Conservation (phyloP, 2,329 filamentous ascomycete genomes). For the Magnaporthiopsis incrustans region DNA sequence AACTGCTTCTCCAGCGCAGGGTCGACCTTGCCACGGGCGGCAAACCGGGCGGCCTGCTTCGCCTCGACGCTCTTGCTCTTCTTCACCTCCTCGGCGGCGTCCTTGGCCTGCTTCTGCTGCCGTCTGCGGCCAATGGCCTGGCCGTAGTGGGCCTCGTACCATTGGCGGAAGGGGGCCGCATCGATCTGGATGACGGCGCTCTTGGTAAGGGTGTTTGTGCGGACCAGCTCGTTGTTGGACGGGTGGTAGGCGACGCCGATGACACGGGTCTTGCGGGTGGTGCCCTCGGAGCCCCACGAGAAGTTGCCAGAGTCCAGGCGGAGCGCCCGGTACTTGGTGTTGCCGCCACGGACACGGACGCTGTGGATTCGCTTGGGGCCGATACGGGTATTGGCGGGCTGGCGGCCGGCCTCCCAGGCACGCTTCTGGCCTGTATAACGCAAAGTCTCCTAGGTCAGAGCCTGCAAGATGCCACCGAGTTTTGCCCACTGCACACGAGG, state of each 20-base stretch:
- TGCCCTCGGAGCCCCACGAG: slow-evolving; percentile 96
- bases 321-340: slow-evolving; percentile 99
- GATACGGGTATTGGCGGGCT: slow-evolving; percentile 99
- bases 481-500: neutral
- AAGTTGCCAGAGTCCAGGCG: slow-evolving; percentile 99
- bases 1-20: slow-evolving; percentile 92
- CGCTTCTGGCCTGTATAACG: slow-evolving; percentile 74
- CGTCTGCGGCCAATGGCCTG: slow-evolving; percentile 79
- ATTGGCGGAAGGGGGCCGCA: slow-evolving; percentile 97
- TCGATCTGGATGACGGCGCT: slow-evolving; percentile 98
- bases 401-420: slow-evolving; percentile 99
- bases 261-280: slow-evolving; percentile 98
- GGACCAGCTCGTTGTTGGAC: slow-evolving; percentile 99
- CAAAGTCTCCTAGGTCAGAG: slow-evolving; percentile 55
- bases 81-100: slow-evolving; percentile 62
- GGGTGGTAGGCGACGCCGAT: slow-evolving; percentile 98
- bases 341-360: slow-evolving; percentile 56
- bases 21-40: slow-evolving; percentile 87
- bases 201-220: slow-evolving; percentile 99
- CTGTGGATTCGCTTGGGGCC: slow-evolving; percentile 49
- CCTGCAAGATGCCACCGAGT: slow-evolving; percentile 17
- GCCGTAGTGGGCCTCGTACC: slow-evolving; percentile 99
- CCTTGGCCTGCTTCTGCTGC: slow-evolving; percentile 62
- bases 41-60: slow-evolving; percentile 88
- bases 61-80: slow-evolving; percentile 94